Evolutionary conservation across 257 asterid species (phyloP).

Genomic region (Solanum ossicruentum): DNA sequence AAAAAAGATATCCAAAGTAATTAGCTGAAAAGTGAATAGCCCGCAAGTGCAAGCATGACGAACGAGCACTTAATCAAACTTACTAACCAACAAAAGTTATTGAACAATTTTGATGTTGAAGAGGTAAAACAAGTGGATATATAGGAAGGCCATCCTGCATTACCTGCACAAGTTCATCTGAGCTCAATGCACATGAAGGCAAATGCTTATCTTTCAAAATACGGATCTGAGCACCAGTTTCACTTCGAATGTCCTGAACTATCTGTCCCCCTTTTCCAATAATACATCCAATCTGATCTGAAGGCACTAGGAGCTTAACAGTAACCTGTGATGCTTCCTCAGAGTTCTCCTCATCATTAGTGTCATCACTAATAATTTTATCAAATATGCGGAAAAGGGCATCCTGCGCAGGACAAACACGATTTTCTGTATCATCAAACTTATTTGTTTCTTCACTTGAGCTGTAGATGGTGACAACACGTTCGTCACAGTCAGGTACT

Average conservation of each 20-base stretch:
- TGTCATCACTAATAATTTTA: conserved; percentile 6
- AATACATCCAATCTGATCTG: conserved; percentile 16
- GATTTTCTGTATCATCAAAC: conserved; percentile 4
- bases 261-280: conserved; percentile 20
- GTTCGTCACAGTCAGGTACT: conserved; percentile 9
- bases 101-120: neutral
- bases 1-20: neutral
- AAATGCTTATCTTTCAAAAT: conserved; percentile 13
- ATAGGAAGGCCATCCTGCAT: neutral
- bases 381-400: conserved; percentile 16
- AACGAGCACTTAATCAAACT: neutral
- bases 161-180: conserved; percentile 20
- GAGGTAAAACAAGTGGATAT: neutral
- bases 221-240: conserved; percentile 16
- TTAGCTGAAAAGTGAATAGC: neutral
- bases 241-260: conserved; percentile 15
- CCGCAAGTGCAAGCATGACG: neutral
- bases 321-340: conserved; percentile 2
- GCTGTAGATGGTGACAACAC: conserved; percentile 16
- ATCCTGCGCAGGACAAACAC: conserved; percentile 14
- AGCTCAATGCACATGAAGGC: conserved; percentile 14
- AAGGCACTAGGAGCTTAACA: conserved; percentile 13
- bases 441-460: conserved; percentile 15
- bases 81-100: neutral
- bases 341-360: conserved; percentile 6